Evolutionary conservation across 768 basidiomycete genomes (phyloP), one percentile per base, ranked within the genome.

Genomic region (Boletus tylopilopsis): DNA sequence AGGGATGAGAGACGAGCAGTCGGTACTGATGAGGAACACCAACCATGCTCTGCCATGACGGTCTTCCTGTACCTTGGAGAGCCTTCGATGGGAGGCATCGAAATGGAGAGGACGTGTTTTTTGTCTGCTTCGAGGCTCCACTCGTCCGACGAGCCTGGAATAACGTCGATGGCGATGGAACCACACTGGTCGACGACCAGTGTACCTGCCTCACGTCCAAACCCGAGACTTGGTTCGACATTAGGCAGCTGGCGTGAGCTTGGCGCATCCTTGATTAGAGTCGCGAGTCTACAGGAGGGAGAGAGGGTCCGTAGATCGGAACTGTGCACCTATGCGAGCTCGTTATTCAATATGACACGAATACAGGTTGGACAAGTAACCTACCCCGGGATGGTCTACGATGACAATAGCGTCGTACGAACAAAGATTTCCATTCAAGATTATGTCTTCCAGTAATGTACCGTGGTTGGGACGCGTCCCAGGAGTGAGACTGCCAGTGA

Each of bases 341-440:
- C 45, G 58, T 53, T 27, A 53, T 25, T 32, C 47, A 12, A 19
- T 13, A 27, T 45, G 32, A 27, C 6, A 45, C 38, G 19, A 34
- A 16, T 19, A 30, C 12, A 23, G n/a, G 22, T 11, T 22, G 32
- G 23, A 4, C 33, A 27, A 44, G 27, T 22, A 50, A 73, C 84
- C 52, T 64, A 90, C 89, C 21, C 87, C 85, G 10, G 83, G 79
- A 44, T 90, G 88, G 54, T 87, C 77, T 35, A 89, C 71, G 10
- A 90, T 61, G 8, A 90, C 71, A 12, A 92, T 63, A 25, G 82
- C 81, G 59, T 87, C 84, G 52, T 82, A 77, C 16, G 71, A 69
- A 61, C 89, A 90, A 5, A 87, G 46, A 47, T 75, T 73, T 2
- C 73, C 72, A 33, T 67, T 64, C 13, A 64, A 64, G 7, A 80